Conservation (phyloP, 441 rosid species). For the Pelargonium australe region DNA sequence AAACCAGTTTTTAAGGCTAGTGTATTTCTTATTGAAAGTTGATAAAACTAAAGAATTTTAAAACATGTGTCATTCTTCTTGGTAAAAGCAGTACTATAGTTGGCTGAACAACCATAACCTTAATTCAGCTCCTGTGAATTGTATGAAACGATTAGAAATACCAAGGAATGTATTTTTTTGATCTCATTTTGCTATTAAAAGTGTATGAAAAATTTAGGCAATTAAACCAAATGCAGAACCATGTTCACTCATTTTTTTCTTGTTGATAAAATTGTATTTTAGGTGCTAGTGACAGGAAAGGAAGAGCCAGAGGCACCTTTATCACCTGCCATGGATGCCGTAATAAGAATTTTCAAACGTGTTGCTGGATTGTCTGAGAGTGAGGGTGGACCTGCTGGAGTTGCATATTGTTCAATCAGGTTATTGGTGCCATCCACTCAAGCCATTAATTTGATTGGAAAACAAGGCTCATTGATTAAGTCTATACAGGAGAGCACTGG, state of each 20-base stretch:
- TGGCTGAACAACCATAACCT: too few species aligned
- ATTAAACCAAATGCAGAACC: not conserved
- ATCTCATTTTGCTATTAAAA: not conserved
- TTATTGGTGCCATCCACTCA: conserved; percentile 76
- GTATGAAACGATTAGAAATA: too few species aligned
- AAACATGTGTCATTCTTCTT: too few species aligned
- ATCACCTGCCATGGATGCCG: conserved; percentile 89
- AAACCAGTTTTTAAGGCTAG: not conserved
- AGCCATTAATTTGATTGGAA: conserved; percentile 84
- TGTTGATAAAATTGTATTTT: not conserved
- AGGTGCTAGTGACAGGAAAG: conserved; percentile 78
- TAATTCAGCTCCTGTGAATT: too few species aligned
- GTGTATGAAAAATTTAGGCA: not conserved
- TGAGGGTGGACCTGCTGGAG: conserved; percentile 44
- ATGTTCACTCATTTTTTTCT: not conserved
- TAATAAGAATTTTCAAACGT: conserved; percentile 61
- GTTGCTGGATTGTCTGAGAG: conserved; percentile 52
- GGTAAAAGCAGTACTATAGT: too few species aligned
- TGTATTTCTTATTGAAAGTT: too few species aligned
- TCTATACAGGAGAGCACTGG: conserved; percentile 73
- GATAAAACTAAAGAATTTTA: too few species aligned
- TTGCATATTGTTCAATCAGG: conserved; percentile 52
- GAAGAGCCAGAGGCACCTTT: conserved; percentile 69
- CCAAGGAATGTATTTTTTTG: too few species aligned
- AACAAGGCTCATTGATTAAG: conserved; percentile 71